Percentiles rank a stretch among this genome's conserved stretches.
Evolutionary conservation across 140 eudicot genomes (phyloP).

Genomic region (Senecio squalidus): DNA sequence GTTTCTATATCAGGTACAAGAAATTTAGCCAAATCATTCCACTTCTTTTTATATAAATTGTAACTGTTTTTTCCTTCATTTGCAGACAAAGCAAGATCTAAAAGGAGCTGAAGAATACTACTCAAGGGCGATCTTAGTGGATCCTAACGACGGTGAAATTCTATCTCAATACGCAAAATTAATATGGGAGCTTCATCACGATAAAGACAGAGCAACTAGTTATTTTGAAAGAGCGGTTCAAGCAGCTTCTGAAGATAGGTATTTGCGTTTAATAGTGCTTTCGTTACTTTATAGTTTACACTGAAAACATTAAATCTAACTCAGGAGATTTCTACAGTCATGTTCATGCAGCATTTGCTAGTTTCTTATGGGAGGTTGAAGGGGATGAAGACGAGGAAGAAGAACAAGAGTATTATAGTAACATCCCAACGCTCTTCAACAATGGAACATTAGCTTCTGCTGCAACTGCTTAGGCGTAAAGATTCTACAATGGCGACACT

Average conservation of each 20-base stretch:
- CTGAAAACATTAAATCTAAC: not conserved
- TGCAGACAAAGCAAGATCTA: slow-evolving; percentile 59
- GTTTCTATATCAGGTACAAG: slow-evolving; percentile 66
- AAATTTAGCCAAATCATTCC: not conserved
- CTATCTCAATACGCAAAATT: slow-evolving; percentile 73
- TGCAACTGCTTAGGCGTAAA: slow-evolving; percentile 31
- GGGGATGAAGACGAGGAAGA: slow-evolving; percentile 44
- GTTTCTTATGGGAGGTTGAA: slow-evolving; percentile 74
- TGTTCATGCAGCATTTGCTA: slow-evolving; percentile 85
- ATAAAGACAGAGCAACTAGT: slow-evolving; percentile 56
- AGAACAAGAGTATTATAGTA: slow-evolving; percentile 15
- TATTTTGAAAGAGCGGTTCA: slow-evolving; percentile 81
- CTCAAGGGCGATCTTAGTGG: slow-evolving; percentile 73
- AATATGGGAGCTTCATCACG: slow-evolving; percentile 74
- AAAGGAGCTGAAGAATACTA: slow-evolving; percentile 78
- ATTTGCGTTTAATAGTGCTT: not conserved
- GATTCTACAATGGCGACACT: slow-evolving; percentile 8
- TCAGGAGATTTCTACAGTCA: slow-evolving; percentile 40
- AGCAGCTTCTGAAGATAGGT: slow-evolving; percentile 72
- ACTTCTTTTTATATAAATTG: not conserved
- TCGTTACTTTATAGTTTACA: not conserved
- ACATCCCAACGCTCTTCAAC: slow-evolving; percentile 20
- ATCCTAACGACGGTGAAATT: slow-evolving; percentile 69
- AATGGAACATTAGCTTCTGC: slow-evolving; percentile 43
- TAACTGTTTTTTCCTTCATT: not conserved